A percentile compares a stretch with the other conserved stretches of the same genome.
Conservation (phyloP, 306 rosid genomes). For the Dryas octopetala region DNA sequence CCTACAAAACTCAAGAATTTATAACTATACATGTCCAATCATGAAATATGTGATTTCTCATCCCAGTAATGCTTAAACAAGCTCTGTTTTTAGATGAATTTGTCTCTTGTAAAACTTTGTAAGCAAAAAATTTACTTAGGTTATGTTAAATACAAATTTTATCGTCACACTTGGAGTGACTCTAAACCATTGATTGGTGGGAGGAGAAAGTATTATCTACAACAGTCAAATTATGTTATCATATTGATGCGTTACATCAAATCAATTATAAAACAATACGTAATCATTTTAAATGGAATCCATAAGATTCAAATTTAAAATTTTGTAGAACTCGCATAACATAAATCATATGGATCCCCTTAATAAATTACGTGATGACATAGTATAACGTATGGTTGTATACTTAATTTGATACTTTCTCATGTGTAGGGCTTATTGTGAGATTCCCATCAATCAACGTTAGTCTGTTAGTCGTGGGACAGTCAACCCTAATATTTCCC, state of each 20-base stretch:
- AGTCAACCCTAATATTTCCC: not conserved
- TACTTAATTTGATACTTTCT: too few relatives aligned
- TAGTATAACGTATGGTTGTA: too few relatives aligned
- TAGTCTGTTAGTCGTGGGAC: not conserved
- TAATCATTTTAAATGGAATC: not conserved
- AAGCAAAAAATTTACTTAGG: not conserved
- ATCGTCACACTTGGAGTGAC: too few relatives aligned
- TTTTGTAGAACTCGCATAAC: not conserved
- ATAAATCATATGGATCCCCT: not conserved
- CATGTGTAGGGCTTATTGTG: too few relatives aligned
- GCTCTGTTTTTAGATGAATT: not conserved
- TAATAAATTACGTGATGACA: not conserved
- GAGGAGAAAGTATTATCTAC: too few relatives aligned
- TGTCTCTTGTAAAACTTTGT: not conserved
- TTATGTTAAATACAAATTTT: not conserved
- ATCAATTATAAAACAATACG: too few relatives aligned
- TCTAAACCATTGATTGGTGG: too few relatives aligned
- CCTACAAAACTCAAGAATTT: conserved; percentile 37
- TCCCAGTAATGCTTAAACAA: not conserved
- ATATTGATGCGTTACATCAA: too few relatives aligned
- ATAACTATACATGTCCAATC: not conserved
- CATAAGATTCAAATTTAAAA: not conserved
- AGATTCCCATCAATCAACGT: not conserved
- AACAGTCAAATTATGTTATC: too few relatives aligned
- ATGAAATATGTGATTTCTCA: not conserved